phyloP scores from a whole-genome alignment of 2,329 filamentous ascomycete species.

The Malbranchea cinnamomea region DNA sequence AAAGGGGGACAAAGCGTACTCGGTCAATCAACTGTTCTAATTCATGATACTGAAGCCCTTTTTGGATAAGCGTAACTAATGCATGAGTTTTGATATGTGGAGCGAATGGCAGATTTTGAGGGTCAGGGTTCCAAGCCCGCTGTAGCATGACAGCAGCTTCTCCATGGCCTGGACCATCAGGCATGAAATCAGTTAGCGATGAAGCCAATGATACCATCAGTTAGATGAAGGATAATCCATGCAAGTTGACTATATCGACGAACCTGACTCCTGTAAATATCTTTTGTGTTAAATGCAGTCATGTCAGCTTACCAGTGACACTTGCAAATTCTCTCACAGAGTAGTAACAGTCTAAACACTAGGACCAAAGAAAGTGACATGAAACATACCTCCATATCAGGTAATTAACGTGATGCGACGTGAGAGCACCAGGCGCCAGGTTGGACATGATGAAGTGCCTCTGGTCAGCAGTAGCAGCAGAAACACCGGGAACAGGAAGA shows the following conservation, averaged over 20 bases:
- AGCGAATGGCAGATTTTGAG: constrained; percentile 46
- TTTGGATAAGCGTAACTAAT: constrained; percentile 47
- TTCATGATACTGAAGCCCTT: constrained; percentile 43
- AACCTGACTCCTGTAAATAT: constrained; percentile 42
- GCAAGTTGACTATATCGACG: constrained; percentile 11
- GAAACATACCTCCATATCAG: constrained; percentile 48
- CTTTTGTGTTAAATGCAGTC: constrained; percentile 16
- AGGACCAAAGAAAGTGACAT: constrained; percentile 7
- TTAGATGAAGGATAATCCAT: background rate
- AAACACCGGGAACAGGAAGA: constrained; percentile 1
- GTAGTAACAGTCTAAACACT: constrained; percentile 9
- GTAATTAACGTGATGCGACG: constrained; percentile 50
- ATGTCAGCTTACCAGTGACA: constrained; percentile 2
- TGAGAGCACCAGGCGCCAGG: constrained; percentile 29
- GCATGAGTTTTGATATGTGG: constrained; percentile 43
- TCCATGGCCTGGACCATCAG: constrained; percentile 40
- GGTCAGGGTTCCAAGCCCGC: constrained; percentile 48
- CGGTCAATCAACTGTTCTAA: constrained; percentile 34
- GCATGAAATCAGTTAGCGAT: constrained; percentile 3
- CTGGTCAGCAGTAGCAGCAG: constrained; percentile 1
- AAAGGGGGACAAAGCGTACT: constrained; percentile 22
- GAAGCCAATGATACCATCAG: background rate
- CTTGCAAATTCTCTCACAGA: background rate
- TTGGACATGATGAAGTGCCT: constrained; percentile 25
- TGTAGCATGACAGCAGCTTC: constrained; percentile 46